Evolutionary conservation across 2,329 filamentous ascomycete genomes (phyloP), one percentile per base, ranked within the genome.

Genomic region (Endothia cerciana): DNA sequence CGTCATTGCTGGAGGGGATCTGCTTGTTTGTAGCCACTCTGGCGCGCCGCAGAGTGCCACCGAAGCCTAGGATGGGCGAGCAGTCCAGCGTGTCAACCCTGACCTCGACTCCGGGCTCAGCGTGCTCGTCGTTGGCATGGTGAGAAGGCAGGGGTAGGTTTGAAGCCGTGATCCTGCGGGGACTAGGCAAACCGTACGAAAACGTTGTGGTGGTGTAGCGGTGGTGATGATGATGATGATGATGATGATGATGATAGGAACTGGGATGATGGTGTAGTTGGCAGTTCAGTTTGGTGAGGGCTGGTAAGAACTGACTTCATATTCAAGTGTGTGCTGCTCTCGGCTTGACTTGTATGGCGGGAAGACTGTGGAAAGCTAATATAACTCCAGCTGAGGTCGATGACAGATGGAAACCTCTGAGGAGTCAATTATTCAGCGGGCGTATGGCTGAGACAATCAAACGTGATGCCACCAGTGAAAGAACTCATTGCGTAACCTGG

Each of bases 81-180:
- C 51, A 55, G 51, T 55, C 51, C 51, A 55, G 51, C 0, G 51
- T 17, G 30, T 55, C 51, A 25, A 55, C 51, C 19, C 28, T 30
- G 51, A 55, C 51, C 51, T 55, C 51, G 30, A 55, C 51, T 10
- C 51, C 51, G 13, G 51, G 51, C 51, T 55, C 51, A 25, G 51
- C 51, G 30, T 55, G 51, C 28, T 55, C 51, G 30, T 55, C 51
- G 30, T 36, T 55, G 30, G 51, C 25, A 25, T 55, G 51, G 28
- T 55, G 51, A 36, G 51, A 36, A 15, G 51, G 49, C 3, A 36
- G 51, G 28, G 51, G 51, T 3, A 55, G 51, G 51, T 55, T 55
- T 17, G 51, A 55, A 25, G 51, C 51, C 51, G 51, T 55, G 51
- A 55, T 55, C 15, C 51, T 22, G 51, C 51, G 25, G 51, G 51